Evolutionary conservation across 2,329 filamentous ascomycete genomes (phyloP).

Genomic region (Chalaropsis thielavioides): DNA sequence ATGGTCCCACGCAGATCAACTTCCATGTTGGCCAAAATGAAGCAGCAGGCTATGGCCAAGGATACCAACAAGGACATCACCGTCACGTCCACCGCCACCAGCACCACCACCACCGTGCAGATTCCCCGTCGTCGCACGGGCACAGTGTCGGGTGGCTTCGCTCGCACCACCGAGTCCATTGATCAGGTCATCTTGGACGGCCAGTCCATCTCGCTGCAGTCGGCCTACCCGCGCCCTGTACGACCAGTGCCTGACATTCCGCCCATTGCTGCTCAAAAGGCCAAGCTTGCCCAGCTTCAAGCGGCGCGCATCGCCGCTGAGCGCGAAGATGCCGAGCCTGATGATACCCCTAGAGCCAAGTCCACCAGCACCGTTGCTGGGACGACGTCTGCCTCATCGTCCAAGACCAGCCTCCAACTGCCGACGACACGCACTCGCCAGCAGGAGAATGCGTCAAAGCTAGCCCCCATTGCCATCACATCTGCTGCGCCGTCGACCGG

Average conservation of each 20-base stretch:
- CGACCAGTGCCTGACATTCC: conserved; percentile 16
- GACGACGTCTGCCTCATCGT: background rate
- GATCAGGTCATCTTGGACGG: conserved; percentile 10
- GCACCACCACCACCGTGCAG: conserved; percentile 11
- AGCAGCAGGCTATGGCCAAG: conserved; percentile 2
- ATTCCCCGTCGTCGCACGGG: conserved; percentile 12
- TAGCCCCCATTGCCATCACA: conserved; percentile 11
- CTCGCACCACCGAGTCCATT: conserved; percentile 7
- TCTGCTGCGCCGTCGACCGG: background rate
- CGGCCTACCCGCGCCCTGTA: conserved; percentile 9
- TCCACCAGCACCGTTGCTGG: background rate
- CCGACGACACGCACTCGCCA: conserved; percentile 6
- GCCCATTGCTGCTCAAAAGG: conserved; percentile 15
- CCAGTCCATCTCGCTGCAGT: conserved; percentile 10
- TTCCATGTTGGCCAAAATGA: conserved; percentile 13
- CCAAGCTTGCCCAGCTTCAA: conserved; percentile 14
- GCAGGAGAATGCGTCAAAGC: conserved; percentile 15
- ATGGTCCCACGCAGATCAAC: conserved; percentile 16
- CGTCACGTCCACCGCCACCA: conserved; percentile 8
- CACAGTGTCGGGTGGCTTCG: conserved; percentile 9
- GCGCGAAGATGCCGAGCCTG: conserved; percentile 7
- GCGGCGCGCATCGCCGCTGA: conserved; percentile 9
- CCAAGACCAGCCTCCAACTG: background rate
- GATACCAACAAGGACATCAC: conserved; percentile 8
- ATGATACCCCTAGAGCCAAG: background rate